Conservation (phyloP, 345 rosid species). For the Euphorbia lathyris region DNA sequence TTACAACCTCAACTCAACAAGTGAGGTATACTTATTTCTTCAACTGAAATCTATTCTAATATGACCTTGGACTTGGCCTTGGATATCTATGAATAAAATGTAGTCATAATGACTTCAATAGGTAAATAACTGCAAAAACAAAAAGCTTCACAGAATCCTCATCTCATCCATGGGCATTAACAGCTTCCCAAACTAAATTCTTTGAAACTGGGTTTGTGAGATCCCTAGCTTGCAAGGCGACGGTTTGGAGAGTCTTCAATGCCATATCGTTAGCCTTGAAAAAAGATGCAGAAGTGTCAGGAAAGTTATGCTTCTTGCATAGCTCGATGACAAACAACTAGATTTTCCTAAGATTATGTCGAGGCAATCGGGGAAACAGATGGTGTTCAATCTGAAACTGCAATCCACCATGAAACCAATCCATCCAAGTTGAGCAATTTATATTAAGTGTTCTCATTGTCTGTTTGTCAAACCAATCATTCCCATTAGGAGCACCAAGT, state of each 20-base stretch:
- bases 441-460: constrained; percentile 46
- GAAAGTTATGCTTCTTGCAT: constrained; percentile 59
- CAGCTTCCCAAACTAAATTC: no score
- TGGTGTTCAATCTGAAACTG: constrained; percentile 80
- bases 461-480: constrained; percentile 54
- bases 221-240: no score
- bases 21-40: no score
- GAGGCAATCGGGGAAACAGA: constrained; percentile 55
- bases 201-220: no score
- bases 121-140: constrained; percentile 15
- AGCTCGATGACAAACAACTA: constrained; percentile 48
- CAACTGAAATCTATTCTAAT: no score
- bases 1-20: no score
- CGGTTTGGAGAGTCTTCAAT: no score
- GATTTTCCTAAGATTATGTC: constrained; percentile 43
- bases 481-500: constrained; percentile 45
- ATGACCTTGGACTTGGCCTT: no score
- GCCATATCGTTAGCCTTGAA: no score
- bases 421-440: constrained; percentile 57
- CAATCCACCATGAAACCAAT: constrained; percentile 80
- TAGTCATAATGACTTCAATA: no score
- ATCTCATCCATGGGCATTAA: constrained; percentile 47
- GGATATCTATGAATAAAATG: no score
- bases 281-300: no score
- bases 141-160: constrained; percentile 10